Base-by-base conservation (phyloP, 495 filamentous ascomycete genomes). In the Aspergillus diversus region DNA sequence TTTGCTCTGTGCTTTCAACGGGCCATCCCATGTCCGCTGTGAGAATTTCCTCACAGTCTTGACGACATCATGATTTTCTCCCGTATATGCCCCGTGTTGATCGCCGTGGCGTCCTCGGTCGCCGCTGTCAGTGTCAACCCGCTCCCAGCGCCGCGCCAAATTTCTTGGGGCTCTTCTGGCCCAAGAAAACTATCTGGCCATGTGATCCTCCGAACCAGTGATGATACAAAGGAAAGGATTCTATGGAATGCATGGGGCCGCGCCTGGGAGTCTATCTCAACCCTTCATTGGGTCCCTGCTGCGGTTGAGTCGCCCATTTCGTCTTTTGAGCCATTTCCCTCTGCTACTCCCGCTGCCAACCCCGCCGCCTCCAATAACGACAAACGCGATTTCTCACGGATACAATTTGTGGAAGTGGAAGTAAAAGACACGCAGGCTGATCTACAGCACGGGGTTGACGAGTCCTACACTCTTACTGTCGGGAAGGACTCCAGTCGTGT, bases 391-490 rank as follows among this genome's bases (percentile, higher is more conserved):
- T 50, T 53, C 1, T 33, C 70, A 32, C 53, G 64, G 2, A 61
- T 74, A 11, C 71, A 74, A 11, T 70, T 58, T 32, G 69, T 81
- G 12, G 76, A 78, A 15, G 72, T 86, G 9, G 61, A 72, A n/a
- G 68, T 86, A 11, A 58, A 69, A 4, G 72, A 85, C 55, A 60
- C 55, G 15, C 50, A 75, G 27, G 82, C 78, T 0, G 75, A 79
- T 55, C 71, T 84, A 13, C 79, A 82, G 55, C 80, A 84, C 64
- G 83, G 80, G 0, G 83, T 85, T 17, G 80, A 86, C 66, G 84
- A 87, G 67, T 84, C 83, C 0, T 87, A 86, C 67, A 82, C 80
- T n/a, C 64, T 87, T 17, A 73, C 79, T 16, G 76, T 85, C 39
- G 46, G 60, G 7, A 66, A 71, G 11, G 63, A 59, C 17, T 73